Evolutionary conservation across 139 green algal species (phyloP), one percentile per base, ranked within the genome.

Genomic region (Chlamydomonas sp.): DNA sequence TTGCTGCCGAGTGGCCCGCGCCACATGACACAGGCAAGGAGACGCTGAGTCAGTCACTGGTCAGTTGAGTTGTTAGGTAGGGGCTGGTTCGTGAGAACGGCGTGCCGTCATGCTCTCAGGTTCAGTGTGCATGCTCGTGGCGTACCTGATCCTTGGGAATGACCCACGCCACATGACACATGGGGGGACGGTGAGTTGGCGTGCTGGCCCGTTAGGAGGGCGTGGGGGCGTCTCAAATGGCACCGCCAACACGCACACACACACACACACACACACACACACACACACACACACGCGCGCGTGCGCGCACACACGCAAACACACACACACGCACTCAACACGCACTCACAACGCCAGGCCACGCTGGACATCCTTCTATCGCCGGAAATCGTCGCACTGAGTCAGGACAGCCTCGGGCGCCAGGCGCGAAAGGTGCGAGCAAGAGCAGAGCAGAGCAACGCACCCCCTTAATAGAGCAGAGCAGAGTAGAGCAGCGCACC

Each of bases 141-240:
- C 72, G n/a, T 78, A 77, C 22, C 72, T 87, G n/a, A 81, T 87
- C 39, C 58, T 84, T 16, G 81, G 81, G 35, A 82, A 84, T 54
- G 81, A 87, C 50, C 78, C 74, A 5, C 48, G 76, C 0, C 20
- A 47, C 62, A 81, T 86, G 73, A 81, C 35, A 48, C 71, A 73
- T 30, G 50, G 59, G 34, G 39, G 5, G 72, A 70, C n/a, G n/a
- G n/a, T n/a, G n/a, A n/a, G n/a, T n/a, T n/a, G n/a, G n/a, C n/a
- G 43, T 54, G 43, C 13, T 54, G 16, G 43, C 43, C 20, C 13
- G 13, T 54, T 26, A 20, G 13, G 16, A 54, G 43, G 43, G 20
- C 20, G 43, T 26, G 16, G 20, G 13, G 43, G 43, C 43, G 20
- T 20, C 20, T 54, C 43, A 54, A 54, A 20, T 13, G 16, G 20